Evolutionary conservation across 163 green algal genomes (phyloP).

Genomic region (Chlorella variabilis): DNA sequence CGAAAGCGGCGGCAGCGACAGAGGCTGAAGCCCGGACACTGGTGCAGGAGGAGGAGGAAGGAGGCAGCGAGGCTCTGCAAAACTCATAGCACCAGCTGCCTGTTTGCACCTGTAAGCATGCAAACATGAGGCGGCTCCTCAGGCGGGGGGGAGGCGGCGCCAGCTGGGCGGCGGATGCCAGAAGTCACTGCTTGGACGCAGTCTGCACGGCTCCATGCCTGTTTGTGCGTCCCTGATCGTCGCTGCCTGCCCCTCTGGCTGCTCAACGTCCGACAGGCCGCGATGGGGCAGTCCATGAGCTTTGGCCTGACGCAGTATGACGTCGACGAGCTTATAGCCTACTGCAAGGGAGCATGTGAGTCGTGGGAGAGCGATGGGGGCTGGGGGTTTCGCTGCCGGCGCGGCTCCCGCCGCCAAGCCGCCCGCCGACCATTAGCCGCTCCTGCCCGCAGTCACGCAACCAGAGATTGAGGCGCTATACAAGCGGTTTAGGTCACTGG

Average conservation of each 20-base stretch:
- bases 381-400: neutral
- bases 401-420: neutral
- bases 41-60: too few relatives aligned
- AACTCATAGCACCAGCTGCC: too few relatives aligned
- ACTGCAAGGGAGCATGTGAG: conserved; percentile 83
- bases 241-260: too few relatives aligned
- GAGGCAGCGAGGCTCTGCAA: too few relatives aligned
- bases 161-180: too few relatives aligned
- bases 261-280: too few relatives aligned
- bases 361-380: neutral
- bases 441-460: conserved; percentile 78
- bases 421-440: neutral
- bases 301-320: conserved; percentile 91
- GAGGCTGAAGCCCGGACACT: neutral
- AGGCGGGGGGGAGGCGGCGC: too few relatives aligned
- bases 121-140: too few relatives aligned
- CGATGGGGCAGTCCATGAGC: conserved; percentile 75
- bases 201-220: too few relatives aligned
- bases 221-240: neutral
- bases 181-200: too few relatives aligned
- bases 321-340: conserved; percentile 89
- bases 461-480: conserved; percentile 92
- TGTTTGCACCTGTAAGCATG: too few relatives aligned
- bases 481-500: conserved; percentile 88
- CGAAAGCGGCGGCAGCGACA: neutral